Evolutionary conservation across 768 basidiomycete genomes (phyloP).

Genomic region (Thelephora ganbajun): DNA sequence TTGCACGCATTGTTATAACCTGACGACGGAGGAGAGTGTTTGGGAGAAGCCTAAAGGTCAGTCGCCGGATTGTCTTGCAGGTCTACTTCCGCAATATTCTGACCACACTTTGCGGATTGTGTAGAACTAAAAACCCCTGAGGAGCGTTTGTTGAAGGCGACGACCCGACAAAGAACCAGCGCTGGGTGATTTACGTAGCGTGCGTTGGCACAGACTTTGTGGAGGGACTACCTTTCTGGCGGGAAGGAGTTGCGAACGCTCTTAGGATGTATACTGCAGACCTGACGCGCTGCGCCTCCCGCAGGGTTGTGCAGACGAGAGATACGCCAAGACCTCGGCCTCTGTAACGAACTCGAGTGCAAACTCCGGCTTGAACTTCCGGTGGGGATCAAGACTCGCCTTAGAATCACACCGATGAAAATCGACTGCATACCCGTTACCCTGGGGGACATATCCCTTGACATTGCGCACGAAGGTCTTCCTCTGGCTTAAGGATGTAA

Average conservation of each 20-base stretch:
- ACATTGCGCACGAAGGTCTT: neutral
- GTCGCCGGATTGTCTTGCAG: neutral
- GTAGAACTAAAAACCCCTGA: conserved; percentile 85
- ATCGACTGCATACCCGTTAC: neutral
- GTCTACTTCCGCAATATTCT: neutral
- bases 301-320: too few relatives aligned
- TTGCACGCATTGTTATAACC: conserved; percentile 97
- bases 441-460: neutral
- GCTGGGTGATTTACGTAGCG: too few relatives aligned
- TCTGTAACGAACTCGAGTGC: neutral
- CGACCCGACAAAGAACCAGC: too few relatives aligned
- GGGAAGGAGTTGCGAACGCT: conserved; percentile 86
- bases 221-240: conserved; percentile 94
- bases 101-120: too few relatives aligned
- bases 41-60: too few relatives aligned
- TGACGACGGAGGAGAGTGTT: conserved; percentile 75
- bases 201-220: conserved; percentile 78
- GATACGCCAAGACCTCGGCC: too few relatives aligned
- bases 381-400: neutral
- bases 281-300: too few relatives aligned
- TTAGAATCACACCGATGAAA: neutral
- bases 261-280: too few relatives aligned
- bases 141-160: too few relatives aligned
- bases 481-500: neutral
- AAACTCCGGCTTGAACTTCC: neutral